A percentile compares a stretch with the other conserved stretches of the same genome.
Evolutionary conservation across 192 early-diverging fungal genomes (phyloP).

Genomic region (Mortierella alpina): DNA sequence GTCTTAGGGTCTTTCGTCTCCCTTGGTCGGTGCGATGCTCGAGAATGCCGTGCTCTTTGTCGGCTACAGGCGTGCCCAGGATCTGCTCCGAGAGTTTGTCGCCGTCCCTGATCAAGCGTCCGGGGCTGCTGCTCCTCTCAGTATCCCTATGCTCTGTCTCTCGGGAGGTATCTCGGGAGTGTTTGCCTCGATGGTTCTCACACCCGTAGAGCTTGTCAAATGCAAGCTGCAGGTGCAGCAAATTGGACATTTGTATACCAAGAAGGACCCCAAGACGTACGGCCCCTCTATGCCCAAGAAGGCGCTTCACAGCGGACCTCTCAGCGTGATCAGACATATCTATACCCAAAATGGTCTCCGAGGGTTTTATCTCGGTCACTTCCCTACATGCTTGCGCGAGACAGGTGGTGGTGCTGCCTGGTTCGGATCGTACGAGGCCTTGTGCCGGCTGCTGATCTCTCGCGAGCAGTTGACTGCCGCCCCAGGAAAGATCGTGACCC

Average conservation of each 20-base stretch:
- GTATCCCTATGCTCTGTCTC: constrained; percentile 75
- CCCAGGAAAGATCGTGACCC: constrained; percentile 53
- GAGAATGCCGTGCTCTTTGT: constrained; percentile 94
- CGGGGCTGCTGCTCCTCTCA: constrained; percentile 59
- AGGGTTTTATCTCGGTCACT: constrained; percentile 84
- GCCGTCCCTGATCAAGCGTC: constrained; percentile 27
- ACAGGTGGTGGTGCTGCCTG: constrained; percentile 92
- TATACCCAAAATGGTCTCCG: constrained; percentile 58
- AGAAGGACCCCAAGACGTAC: constrained; percentile 18
- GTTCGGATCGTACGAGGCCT: constrained; percentile 95
- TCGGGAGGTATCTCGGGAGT: constrained; percentile 90
- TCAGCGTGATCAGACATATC: constrained; percentile 59
- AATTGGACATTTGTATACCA: constrained; percentile 45
- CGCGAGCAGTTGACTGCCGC: constrained; percentile 22
- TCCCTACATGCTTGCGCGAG: constrained; percentile 90
- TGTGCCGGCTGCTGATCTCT: constrained; percentile 55
- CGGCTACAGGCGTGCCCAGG: constrained; percentile 87
- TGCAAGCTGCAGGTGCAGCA: constrained; percentile 96
- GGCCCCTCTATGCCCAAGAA: constrained; percentile 15
- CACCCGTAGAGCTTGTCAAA: constrained; percentile 96
- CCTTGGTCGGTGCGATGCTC: constrained; percentile 92
- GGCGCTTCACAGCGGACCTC: constrained; percentile 55
- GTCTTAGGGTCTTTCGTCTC: constrained; percentile 85
- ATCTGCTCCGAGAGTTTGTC: constrained; percentile 66
- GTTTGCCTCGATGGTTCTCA: constrained; percentile 88